Evolutionary conservation across 768 basidiomycete species (phyloP).

Genomic region (Lactifluus pinguis): DNA sequence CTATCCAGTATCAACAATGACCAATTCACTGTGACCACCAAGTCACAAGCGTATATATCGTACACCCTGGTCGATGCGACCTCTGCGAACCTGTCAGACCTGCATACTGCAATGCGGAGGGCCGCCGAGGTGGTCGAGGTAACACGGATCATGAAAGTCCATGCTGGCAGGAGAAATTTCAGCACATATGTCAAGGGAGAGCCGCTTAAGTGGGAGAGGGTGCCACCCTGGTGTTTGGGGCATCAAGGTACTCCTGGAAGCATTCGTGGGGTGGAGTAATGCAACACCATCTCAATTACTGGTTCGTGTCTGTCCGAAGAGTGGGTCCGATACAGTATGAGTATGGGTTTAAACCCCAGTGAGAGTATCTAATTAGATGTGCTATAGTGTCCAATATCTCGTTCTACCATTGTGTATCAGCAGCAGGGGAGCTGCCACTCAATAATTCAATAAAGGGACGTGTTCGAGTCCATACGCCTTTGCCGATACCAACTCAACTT

Average conservation of each 20-base stretch:
- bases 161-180: constrained; percentile 56
- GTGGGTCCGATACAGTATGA: too few relatives aligned
- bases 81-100: constrained; percentile 26
- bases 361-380: too few relatives aligned
- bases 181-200: constrained; percentile 74
- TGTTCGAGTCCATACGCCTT: not conserved
- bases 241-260: constrained; percentile 64
- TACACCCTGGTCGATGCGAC: constrained; percentile 82
- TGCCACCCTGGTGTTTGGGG: constrained; percentile 93
- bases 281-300: too few relatives aligned
- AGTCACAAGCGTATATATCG: too few relatives aligned
- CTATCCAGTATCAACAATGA: too few relatives aligned
- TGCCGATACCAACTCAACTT: not conserved
- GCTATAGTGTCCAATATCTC: too few relatives aligned
- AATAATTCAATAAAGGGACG: too few relatives aligned
- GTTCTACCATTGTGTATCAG: too few relatives aligned
- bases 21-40: too few relatives aligned
- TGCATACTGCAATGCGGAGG: constrained; percentile 46
- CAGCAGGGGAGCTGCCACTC: too few relatives aligned
- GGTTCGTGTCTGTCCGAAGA: too few relatives aligned
- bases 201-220: constrained; percentile 47
- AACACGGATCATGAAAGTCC: constrained; percentile 71
- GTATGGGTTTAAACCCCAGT: too few relatives aligned
- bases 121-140: constrained; percentile 59
- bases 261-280: constrained; percentile 24